Evolutionary conservation across 768 basidiomycete species (phyloP).

Genomic region (Suillus subaureus): DNA sequence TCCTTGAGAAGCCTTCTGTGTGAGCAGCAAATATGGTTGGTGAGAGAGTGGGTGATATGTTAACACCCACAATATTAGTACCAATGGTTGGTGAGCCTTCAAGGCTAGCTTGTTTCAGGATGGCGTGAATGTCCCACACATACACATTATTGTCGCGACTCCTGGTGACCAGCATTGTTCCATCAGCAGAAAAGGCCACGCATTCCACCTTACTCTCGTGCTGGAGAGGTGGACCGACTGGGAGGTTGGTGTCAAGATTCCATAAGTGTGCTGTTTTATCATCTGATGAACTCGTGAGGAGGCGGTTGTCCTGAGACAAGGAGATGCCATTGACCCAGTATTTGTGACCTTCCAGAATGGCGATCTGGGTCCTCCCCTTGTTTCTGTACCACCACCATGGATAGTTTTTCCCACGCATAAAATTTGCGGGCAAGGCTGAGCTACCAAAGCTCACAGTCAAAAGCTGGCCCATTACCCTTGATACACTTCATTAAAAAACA

Average conservation of each 20-base stretch:
- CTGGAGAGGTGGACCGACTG: not conserved
- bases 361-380: not conserved
- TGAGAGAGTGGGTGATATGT: not conserved
- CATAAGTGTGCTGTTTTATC: not conserved
- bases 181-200: not conserved
- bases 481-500: too few species aligned
- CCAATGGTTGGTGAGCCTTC: not conserved
- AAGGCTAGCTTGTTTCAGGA: not conserved
- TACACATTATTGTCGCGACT: not conserved
- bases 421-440: too few species aligned
- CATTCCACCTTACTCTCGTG: not conserved
- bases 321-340: not conserved
- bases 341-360: not conserved
- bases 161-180: not conserved
- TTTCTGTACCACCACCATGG: too few species aligned
- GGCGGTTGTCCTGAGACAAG: not conserved
- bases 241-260: not conserved
- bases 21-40: not conserved
- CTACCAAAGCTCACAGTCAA: too few species aligned
- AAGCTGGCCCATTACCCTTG: too few species aligned
- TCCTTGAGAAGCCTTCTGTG: too few species aligned
- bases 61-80: not conserved
- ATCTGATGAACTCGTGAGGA: not conserved
- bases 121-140: not conserved
- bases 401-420: too few species aligned